A percentile compares a stretch with the other conserved stretches of the same genome.
Evolutionary conservation across 306 rosid species (phyloP).

Genomic region (Coriaria nepalensis): DNA sequence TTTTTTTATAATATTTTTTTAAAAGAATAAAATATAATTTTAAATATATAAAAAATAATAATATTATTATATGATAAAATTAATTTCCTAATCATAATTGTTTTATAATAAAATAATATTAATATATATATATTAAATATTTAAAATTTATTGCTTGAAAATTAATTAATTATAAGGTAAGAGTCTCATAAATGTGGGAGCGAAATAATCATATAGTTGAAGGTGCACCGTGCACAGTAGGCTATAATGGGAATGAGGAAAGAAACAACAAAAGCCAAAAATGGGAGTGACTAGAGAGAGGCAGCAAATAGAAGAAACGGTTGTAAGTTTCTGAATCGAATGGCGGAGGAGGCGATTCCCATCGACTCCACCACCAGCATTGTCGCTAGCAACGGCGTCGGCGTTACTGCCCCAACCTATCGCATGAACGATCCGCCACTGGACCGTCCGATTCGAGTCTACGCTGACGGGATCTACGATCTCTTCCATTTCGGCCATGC

Average conservation of each 20-base stretch:
- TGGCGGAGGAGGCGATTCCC: constrained; percentile 29
- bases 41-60: no score
- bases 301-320: neutral
- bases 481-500: constrained; percentile 98
- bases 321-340: constrained; percentile 7
- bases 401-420: constrained; percentile 4
- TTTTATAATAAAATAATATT: no score
- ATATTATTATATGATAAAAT: no score
- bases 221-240: constrained; percentile 2
- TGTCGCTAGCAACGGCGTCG: neutral
- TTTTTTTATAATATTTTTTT: no score
- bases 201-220: constrained; percentile 6
- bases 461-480: constrained; percentile 99
- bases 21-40: no score
- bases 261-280: no score
- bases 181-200: neutral
- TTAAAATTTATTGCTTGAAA: no score
- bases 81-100: no score
- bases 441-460: constrained; percentile 70
- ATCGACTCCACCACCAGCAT: constrained; percentile 9
- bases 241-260: neutral
- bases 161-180: no score
- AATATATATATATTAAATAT: no score
- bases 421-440: constrained; percentile 18
- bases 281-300: neutral